phyloP scores from a whole-genome alignment of 169 alveolate species.

The Plasmodium malariae region DNA sequence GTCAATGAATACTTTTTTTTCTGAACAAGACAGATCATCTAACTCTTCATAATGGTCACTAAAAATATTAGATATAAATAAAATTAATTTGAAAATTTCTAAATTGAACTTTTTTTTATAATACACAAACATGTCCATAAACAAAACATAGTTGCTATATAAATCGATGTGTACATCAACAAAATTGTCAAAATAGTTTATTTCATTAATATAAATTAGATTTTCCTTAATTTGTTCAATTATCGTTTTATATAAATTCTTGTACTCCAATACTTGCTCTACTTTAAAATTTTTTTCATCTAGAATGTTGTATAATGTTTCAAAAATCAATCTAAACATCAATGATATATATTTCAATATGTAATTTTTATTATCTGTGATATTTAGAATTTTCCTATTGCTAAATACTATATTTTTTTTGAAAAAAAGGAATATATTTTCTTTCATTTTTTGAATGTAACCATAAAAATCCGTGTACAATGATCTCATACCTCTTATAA shows the following conservation, averaged over 20 bases:
- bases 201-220: slow-evolving; percentile 39
- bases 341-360: slow-evolving; percentile 58
- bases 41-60: slow-evolving; percentile 68
- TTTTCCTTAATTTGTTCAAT: slow-evolving; percentile 42
- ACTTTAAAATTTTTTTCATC: slow-evolving; percentile 53
- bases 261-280: slow-evolving; percentile 34
- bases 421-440: slow-evolving; percentile 9
- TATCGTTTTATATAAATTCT: slow-evolving; percentile 44
- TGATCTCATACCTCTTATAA: slow-evolving; percentile 27
- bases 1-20: slow-evolving; percentile 55
- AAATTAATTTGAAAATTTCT: slow-evolving; percentile 70
- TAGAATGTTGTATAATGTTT: slow-evolving; percentile 59
- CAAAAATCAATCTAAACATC: slow-evolving; percentile 43
- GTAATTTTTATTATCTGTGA: slow-evolving; percentile 27
- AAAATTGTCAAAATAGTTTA: slow-evolving; percentile 62
- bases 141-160: slow-evolving; percentile 39
- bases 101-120: slow-evolving; percentile 43
- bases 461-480: slow-evolving; percentile 25
- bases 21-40: slow-evolving; percentile 42
- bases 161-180: slow-evolving; percentile 19
- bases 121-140: slow-evolving; percentile 64
- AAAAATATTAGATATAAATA: slow-evolving; percentile 70
- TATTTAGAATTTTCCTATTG: slow-evolving; percentile 30
- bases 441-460: slow-evolving; percentile 26
- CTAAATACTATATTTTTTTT: slow-evolving; percentile 7